Evolutionary conservation across 2,329 filamentous ascomycete genomes (phyloP).

Genomic region (Pseudodiploospora longispora): DNA sequence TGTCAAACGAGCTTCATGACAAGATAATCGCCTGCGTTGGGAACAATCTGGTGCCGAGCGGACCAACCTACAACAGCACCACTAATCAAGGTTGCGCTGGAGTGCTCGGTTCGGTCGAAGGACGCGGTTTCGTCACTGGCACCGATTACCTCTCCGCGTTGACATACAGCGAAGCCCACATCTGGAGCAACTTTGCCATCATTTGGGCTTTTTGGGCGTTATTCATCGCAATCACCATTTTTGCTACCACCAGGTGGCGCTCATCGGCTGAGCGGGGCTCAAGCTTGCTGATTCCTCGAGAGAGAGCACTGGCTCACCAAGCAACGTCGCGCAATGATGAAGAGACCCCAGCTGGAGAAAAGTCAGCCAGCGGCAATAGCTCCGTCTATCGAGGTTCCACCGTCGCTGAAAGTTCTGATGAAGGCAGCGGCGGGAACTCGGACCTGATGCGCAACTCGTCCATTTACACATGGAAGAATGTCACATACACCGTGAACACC

Average conservation of each 20-base stretch:
- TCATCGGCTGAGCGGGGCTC: constrained; percentile 42
- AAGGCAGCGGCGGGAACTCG: background rate
- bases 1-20: constrained; percentile 63
- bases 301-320: constrained; percentile 36
- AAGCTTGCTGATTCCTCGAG: constrained; percentile 53
- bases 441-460: constrained; percentile 23
- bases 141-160: constrained; percentile 51
- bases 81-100: constrained; percentile 47
- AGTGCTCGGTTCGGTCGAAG: constrained; percentile 42
- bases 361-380: constrained; percentile 10
- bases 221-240: constrained; percentile 50
- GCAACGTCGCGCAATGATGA: constrained; percentile 34
- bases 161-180: constrained; percentile 40
- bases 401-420: background rate
- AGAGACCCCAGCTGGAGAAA: constrained; percentile 32
- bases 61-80: constrained; percentile 36
- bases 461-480: constrained; percentile 67
- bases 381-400: constrained; percentile 1
- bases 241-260: constrained; percentile 50
- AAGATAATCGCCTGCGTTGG: constrained; percentile 42
- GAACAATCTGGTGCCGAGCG: constrained; percentile 42
- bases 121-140: constrained; percentile 42
- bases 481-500: constrained; percentile 61
- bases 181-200: constrained; percentile 56
- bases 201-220: constrained; percentile 56